Conservation (phyloP, 805 yeast species). For the Candida odintsovae region DNA sequence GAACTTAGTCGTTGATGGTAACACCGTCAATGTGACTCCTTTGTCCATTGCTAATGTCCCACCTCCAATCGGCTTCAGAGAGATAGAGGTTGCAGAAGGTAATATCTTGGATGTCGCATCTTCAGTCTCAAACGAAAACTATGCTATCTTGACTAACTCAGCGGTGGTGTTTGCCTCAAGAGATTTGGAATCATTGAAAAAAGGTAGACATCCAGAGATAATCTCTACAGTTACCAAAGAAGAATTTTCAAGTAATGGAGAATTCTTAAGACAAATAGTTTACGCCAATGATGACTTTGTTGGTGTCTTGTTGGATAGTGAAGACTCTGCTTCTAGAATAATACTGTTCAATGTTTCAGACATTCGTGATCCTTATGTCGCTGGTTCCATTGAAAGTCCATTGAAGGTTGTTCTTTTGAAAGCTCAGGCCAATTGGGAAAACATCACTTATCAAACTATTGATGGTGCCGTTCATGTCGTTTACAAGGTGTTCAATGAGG, state of each 20-base stretch:
- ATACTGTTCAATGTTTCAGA: conserved; percentile 44
- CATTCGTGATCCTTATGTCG: conserved; percentile 33
- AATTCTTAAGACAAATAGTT: conserved; percentile 57
- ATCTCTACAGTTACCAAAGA: conserved; percentile 17
- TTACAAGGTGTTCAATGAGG: conserved; percentile 13
- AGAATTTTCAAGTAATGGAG: conserved; percentile 35
- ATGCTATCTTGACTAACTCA: conserved; percentile 52
- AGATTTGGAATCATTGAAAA: conserved; percentile 37
- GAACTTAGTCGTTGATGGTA: conserved; percentile 77
- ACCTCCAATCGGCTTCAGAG: conserved; percentile 83
- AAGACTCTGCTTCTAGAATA: conserved; percentile 41
- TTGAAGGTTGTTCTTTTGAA: conserved; percentile 52
- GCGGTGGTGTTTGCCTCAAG: conserved; percentile 41
- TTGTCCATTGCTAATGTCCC: conserved; percentile 83
- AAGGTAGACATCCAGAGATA: conserved; percentile 40
- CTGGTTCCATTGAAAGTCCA: conserved; percentile 36
- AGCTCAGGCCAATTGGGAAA: conserved; percentile 45
- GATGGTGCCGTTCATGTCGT: conserved; percentile 53
- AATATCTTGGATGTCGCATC: conserved; percentile 63
- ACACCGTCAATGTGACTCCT: conserved; percentile 69
- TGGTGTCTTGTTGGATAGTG: conserved; percentile 56
- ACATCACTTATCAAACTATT: conserved; percentile 52
- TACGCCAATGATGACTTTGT: conserved; percentile 45
- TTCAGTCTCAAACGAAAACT: conserved; percentile 48
- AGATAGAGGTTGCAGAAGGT: conserved; percentile 41